These are phyloP conservation scores for Cystobasidium slooffiae DNA, from an alignment of 1,284 basidiomycete species.

Conservation along the genomic window DNA sequence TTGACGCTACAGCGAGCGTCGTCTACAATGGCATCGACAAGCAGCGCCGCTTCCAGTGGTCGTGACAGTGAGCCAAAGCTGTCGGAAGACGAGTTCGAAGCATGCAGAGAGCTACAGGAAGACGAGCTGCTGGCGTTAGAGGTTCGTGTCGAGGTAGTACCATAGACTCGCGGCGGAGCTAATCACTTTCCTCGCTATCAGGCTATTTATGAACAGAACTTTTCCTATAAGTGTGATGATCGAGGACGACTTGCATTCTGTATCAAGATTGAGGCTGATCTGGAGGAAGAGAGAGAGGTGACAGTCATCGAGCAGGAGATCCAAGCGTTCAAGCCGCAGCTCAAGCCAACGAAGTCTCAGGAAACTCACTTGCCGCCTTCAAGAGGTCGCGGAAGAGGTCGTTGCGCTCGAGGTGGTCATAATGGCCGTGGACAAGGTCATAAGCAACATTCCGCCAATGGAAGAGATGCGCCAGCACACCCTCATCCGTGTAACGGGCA, in stretches of 20 bases:
- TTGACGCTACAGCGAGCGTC: not conserved
- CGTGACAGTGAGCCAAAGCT: not conserved
- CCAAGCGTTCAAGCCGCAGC: not conserved
- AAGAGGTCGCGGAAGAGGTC: not conserved
- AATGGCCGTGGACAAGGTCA: not conserved
- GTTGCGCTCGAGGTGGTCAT: not conserved
- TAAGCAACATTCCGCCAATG: not conserved
- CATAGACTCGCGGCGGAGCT: not conserved
- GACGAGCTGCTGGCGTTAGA: slow-evolving; percentile 49
- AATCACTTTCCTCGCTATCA: slow-evolving; percentile 8
- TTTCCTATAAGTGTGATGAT: slow-evolving; percentile 34
- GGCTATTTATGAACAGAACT: slow-evolving; percentile 49
- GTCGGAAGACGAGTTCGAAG: slow-evolving; percentile 18
- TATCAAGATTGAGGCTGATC: slow-evolving; percentile 43
- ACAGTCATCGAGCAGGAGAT: slow-evolving; percentile 41
- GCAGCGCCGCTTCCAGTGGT: not conserved
- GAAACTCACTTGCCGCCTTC: not conserved
- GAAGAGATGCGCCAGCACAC: not conserved
- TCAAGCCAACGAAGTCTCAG: not conserved
- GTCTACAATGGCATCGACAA: not conserved
- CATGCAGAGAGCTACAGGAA: slow-evolving; percentile 47
- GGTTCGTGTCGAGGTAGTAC: slow-evolving; percentile 17
- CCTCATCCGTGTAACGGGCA: not conserved
- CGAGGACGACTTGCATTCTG: slow-evolving; percentile 23
- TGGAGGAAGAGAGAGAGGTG: slow-evolving; percentile 40